These are phyloP conservation scores for Mycosphaerella sp. DNA, from an alignment of 2,329 filamentous ascomycete species.

Conservation along the genomic window DNA sequence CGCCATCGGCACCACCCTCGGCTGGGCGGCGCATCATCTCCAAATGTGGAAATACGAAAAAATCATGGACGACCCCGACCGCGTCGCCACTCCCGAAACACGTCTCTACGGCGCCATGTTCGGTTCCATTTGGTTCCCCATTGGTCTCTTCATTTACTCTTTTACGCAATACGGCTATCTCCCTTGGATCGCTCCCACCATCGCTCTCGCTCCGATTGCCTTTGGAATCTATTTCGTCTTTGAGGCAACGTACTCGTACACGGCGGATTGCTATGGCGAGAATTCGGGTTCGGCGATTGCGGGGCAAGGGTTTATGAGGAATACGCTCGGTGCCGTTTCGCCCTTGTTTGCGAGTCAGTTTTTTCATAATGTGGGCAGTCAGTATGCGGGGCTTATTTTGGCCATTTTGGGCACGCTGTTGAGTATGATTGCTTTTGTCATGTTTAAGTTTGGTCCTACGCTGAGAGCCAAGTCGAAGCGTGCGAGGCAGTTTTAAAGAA, in stretches of 20 bases:
- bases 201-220: constrained; percentile 46
- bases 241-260: constrained; percentile 45
- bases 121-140: constrained; percentile 43
- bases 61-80: constrained; percentile 34
- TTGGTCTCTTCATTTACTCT: constrained; percentile 49
- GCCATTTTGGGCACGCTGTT: constrained; percentile 42
- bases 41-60: constrained; percentile 48
- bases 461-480: constrained; percentile 18
- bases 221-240: constrained; percentile 51
- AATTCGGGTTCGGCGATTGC: constrained; percentile 42
- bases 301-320: constrained; percentile 48
- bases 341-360: constrained; percentile 49
- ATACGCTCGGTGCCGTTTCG: constrained; percentile 48
- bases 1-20: constrained; percentile 44
- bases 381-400: constrained; percentile 47
- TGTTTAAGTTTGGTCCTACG: constrained; percentile 21
- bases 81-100: constrained; percentile 39
- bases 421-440: constrained; percentile 39
- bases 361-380: constrained; percentile 49
- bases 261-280: constrained; percentile 48
- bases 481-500: constrained; percentile 16
- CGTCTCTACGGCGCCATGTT: constrained; percentile 47
- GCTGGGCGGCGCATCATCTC: constrained; percentile 44
- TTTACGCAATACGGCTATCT: constrained; percentile 49
- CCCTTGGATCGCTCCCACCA: constrained; percentile 45